Evolutionary conservation across 306 rosid genomes (phyloP).

Genomic region (Mucuna pruriens): DNA sequence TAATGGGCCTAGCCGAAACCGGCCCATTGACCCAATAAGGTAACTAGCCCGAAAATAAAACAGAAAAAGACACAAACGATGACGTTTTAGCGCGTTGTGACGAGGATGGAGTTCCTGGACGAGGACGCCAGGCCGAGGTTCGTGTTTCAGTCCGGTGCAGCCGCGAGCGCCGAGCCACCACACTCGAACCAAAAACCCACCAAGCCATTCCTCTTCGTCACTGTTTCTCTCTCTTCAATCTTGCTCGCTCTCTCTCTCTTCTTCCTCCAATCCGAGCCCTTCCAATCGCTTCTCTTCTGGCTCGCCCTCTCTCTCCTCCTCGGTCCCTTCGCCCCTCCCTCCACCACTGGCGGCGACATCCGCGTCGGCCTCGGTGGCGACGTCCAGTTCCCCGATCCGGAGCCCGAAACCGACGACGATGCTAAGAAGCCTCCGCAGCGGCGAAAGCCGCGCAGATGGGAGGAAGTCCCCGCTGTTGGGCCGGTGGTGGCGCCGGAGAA

Average conservation of each 20-base stretch:
- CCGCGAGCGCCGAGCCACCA: slow-evolving; percentile 23
- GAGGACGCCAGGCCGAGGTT: slow-evolving; percentile 55
- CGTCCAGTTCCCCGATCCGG: slow-evolving; percentile 39
- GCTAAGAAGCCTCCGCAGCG: slow-evolving; percentile 38
- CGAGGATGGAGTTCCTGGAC: slow-evolving; percentile 54
- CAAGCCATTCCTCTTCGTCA: slow-evolving; percentile 38
- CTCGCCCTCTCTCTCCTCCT: slow-evolving; percentile 73
- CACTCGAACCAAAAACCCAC: slow-evolving; percentile 34
- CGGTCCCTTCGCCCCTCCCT: slow-evolving; percentile 78
- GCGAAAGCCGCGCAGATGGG: slow-evolving; percentile 48
- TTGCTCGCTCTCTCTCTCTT: slow-evolving; percentile 38
- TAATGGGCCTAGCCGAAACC: not conserved
- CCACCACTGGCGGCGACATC: slow-evolving; percentile 53
- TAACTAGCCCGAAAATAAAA: not conserved
- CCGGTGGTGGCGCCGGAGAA: slow-evolving; percentile 31
- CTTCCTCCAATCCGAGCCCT: slow-evolving; percentile 50
- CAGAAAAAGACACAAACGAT: not conserved
- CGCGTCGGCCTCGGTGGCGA: slow-evolving; percentile 47
- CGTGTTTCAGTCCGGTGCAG: slow-evolving; percentile 49
- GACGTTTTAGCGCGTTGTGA: slow-evolving; percentile 3
- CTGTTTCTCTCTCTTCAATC: slow-evolving; percentile 39
- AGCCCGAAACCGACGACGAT: slow-evolving; percentile 32
- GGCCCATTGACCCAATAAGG: not conserved
- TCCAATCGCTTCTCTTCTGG: slow-evolving; percentile 76
- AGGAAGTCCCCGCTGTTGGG: slow-evolving; percentile 1